Conservation (phyloP, 257 asterid species). For the Mitragyna speciosa region DNA sequence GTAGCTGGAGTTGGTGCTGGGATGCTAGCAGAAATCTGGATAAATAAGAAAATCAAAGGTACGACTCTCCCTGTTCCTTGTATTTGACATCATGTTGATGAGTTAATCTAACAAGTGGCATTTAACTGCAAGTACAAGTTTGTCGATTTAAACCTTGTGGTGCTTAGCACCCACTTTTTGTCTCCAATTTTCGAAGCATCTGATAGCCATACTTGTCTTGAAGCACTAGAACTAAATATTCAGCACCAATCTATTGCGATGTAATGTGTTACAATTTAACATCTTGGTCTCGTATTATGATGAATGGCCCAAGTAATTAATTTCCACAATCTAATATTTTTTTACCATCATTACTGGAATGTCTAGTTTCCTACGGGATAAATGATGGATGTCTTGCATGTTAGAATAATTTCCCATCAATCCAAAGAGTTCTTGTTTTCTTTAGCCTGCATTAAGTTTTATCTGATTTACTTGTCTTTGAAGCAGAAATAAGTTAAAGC, state of each 20-base stretch:
- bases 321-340: not conserved
- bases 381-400: not conserved
- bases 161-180: no score
- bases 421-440: not conserved
- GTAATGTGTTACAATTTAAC: not conserved
- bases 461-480: not conserved
- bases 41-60: conserved; percentile 83
- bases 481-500: not conserved
- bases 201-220: not conserved
- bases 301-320: not conserved
- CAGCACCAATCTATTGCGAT: not conserved
- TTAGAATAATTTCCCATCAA: not conserved
- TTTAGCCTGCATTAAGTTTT: not conserved
- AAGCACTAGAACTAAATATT: not conserved
- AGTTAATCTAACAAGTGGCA: no score
- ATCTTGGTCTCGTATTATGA: not conserved
- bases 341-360: not conserved
- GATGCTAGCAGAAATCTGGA: conserved; percentile 74
- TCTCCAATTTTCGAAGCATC: not conserved
- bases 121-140: no score
- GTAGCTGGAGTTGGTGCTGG: conserved; percentile 90
- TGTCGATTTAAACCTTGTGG: no score
- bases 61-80: not conserved
- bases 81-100: not conserved
- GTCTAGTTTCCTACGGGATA: not conserved